Conservation (phyloP, 257 asterid genomes). For the Capsicum pubescens region DNA sequence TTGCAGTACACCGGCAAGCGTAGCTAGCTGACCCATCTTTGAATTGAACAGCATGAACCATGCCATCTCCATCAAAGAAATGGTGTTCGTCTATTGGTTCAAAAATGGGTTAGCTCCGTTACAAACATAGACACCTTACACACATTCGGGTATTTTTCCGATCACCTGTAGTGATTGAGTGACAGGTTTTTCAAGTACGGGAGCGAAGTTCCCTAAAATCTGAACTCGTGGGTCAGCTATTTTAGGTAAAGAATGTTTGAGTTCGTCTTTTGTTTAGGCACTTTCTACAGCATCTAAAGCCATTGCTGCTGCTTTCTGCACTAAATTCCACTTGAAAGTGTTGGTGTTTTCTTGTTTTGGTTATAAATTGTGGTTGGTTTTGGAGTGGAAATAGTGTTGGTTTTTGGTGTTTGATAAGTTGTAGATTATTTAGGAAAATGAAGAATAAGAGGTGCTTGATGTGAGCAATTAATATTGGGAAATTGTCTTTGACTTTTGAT, state of each 20-base stretch:
- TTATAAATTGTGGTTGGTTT: slow-evolving; percentile 1
- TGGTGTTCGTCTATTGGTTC: slow-evolving; percentile 96
- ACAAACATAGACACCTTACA: slow-evolving; percentile 75
- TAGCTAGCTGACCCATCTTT: slow-evolving; percentile 70
- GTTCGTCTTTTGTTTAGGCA: slow-evolving; percentile 65
- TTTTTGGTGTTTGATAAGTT: slow-evolving; percentile 38
- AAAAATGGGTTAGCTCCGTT: slow-evolving; percentile 94
- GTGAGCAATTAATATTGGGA: slow-evolving; percentile 44
- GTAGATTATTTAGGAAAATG: slow-evolving; percentile 59
- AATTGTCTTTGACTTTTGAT: slow-evolving; percentile 26
- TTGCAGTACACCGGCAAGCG: slow-evolving; percentile 86
- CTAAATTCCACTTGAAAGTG: slow-evolving; percentile 55
- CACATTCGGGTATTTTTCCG: slow-evolving; percentile 69
- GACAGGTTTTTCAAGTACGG: slow-evolving; percentile 85
- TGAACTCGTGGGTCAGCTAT: slow-evolving; percentile 90
- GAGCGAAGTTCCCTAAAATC: slow-evolving; percentile 90
- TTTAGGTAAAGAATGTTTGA: slow-evolving; percentile 72
- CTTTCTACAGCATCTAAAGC: slow-evolving; percentile 80
- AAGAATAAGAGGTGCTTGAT: slow-evolving; percentile 60
- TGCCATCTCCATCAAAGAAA: slow-evolving; percentile 97
- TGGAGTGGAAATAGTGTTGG: slow-evolving; percentile 14
- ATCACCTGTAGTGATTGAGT: slow-evolving; percentile 60
- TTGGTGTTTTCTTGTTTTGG: not conserved
- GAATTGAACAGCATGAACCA: slow-evolving; percentile 87
- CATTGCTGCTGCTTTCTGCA: slow-evolving; percentile 80